Conservation (phyloP, 2,329 filamentous ascomycete genomes). For the Zalaria sp. region DNA sequence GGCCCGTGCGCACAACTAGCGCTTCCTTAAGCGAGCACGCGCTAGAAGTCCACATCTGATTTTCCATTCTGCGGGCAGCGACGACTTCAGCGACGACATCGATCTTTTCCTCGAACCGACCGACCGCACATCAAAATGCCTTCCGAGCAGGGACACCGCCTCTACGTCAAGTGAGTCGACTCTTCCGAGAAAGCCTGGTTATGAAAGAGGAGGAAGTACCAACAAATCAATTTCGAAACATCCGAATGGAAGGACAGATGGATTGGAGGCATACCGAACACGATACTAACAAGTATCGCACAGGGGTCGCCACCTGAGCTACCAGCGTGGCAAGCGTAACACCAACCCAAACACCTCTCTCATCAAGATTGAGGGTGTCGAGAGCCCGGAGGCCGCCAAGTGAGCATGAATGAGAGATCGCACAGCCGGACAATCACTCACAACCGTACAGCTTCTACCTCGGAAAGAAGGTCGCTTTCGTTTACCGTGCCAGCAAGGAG, state of each 20-base stretch:
- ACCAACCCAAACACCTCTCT: conserved; percentile 70
- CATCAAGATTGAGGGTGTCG: conserved; percentile 98
- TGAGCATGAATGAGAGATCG: conserved; percentile 26
- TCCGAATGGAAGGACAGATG: background rate
- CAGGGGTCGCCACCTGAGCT: conserved; percentile 96
- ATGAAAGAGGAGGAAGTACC: background rate
- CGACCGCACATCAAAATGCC: conserved; percentile 2
- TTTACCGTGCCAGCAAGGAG: conserved; percentile 93
- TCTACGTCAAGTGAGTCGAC: conserved; percentile 22
- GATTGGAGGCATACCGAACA: background rate
- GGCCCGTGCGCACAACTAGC: no score
- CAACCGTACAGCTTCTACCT: conserved; percentile 60
- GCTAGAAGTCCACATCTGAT: no score
- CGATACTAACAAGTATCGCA: conserved; percentile 9
- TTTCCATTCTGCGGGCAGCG: background rate
- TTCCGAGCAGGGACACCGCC: conserved; percentile 6
- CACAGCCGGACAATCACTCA: background rate
- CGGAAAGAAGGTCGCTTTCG: conserved; percentile 97
- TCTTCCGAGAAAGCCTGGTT: background rate
- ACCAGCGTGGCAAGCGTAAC: conserved; percentile 88
- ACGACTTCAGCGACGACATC: background rate
- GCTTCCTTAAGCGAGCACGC: no score
- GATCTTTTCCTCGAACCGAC: background rate
- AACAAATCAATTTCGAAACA: background rate
- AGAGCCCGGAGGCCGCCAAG: conserved; percentile 77